Conservation (phyloP, 192 early-diverging fungal species). For the Coemansia furcata region DNA sequence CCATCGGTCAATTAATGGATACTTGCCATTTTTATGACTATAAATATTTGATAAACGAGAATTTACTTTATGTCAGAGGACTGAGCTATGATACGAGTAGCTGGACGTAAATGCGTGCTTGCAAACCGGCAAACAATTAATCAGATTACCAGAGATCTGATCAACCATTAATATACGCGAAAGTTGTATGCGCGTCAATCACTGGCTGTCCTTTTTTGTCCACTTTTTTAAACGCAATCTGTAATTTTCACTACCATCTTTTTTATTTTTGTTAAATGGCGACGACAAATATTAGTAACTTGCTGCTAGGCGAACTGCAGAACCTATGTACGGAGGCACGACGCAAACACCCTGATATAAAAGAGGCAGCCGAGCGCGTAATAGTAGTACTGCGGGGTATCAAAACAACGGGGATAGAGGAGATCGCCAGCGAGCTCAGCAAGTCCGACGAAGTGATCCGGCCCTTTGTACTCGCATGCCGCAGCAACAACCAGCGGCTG, state of each 20-base stretch:
- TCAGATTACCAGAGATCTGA: too few relatives aligned
- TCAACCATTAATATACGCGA: too few relatives aligned
- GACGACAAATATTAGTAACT: slow-evolving; percentile 42
- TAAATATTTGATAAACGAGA: neutral
- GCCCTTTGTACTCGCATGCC: slow-evolving; percentile 85
- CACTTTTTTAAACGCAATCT: neutral
- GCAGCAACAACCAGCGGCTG: slow-evolving; percentile 79
- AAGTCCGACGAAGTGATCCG: slow-evolving; percentile 72
- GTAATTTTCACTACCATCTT: neutral
- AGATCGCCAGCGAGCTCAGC: slow-evolving; percentile 63
- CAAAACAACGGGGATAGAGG: slow-evolving; percentile 31
- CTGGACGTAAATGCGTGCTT: too few relatives aligned
- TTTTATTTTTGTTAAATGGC: neutral
- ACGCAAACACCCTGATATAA: slow-evolving; percentile 91
- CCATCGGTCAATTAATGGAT: slow-evolving; percentile 8
- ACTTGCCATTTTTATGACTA: slow-evolving; percentile 14
- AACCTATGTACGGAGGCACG: slow-evolving; percentile 82
- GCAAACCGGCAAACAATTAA: too few relatives aligned
- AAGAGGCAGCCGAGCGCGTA: slow-evolving; percentile 71
- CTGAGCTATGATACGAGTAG: neutral
- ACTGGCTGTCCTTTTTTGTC: neutral
- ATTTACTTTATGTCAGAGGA: neutral
- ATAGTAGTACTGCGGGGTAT: slow-evolving; percentile 54
- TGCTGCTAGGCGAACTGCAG: slow-evolving; percentile 78
- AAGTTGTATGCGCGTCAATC: too few relatives aligned